These are phyloP conservation scores for Termitomyces sp. DNA, from an alignment of 768 basidiomycete genomes.

Conservation along the genomic window DNA sequence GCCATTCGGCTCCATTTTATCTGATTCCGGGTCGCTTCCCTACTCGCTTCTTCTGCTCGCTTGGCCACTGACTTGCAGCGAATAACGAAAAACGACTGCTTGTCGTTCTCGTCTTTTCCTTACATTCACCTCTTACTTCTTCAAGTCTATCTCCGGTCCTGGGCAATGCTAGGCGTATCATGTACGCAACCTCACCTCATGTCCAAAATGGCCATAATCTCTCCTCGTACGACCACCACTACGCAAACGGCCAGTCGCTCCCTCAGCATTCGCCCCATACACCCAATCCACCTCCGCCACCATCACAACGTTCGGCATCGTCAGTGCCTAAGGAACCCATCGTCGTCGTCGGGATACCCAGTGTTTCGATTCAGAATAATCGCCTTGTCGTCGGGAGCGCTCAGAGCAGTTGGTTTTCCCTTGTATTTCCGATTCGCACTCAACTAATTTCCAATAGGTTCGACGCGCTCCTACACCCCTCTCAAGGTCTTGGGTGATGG, in stretches of 20 bases:
- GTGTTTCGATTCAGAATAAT: slow-evolving; percentile 66
- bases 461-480: slow-evolving; percentile 85
- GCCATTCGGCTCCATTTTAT: slow-evolving; percentile 8
- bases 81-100: slow-evolving; percentile 8
- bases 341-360: slow-evolving; percentile 67
- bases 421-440: slow-evolving; percentile 4
- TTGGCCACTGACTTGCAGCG: slow-evolving; percentile 11
- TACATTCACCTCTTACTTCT: slow-evolving; percentile 17
- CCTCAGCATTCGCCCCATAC: slow-evolving; percentile 26
- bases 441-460: slow-evolving; percentile 41
- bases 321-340: slow-evolving; percentile 50
- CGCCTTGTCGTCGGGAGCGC: slow-evolving; percentile 69
- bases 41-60: slow-evolving; percentile 17
- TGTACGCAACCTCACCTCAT: slow-evolving; percentile 45
- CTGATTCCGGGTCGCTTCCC: slow-evolving; percentile 10
- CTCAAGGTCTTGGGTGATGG: slow-evolving; percentile 98
- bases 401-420: slow-evolving; percentile 52
- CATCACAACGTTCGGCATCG: slow-evolving; percentile 23
- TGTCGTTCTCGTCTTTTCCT: slow-evolving; percentile 17
- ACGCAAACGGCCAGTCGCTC: slow-evolving; percentile 21
- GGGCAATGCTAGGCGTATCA: slow-evolving; percentile 58
- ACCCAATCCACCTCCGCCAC: slow-evolving; percentile 19
- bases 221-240: slow-evolving; percentile 26
- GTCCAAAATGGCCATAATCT: slow-evolving; percentile 38
- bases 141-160: slow-evolving; percentile 25